Conservation (phyloP, 306 rosid genomes). For the Cucumis hystrix region DNA sequence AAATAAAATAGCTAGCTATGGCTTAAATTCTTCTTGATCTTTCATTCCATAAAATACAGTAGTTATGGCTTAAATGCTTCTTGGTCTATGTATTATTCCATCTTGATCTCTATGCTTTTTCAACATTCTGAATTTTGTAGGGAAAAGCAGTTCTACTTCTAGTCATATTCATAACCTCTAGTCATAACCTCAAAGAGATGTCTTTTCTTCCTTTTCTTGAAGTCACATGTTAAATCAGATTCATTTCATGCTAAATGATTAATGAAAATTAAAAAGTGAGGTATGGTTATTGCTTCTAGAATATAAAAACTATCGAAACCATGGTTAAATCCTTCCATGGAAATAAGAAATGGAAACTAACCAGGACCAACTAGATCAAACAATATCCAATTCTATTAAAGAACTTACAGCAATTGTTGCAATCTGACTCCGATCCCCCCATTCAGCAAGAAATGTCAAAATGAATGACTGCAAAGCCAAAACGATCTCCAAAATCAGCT, state of each 20-base stretch:
- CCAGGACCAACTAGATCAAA: background rate
- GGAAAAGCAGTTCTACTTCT: too few species aligned
- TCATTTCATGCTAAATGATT: background rate
- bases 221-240: background rate
- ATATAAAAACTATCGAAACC: background rate
- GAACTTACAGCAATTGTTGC: conserved; percentile 95
- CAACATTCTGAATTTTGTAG: background rate
- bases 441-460: conserved; percentile 93
- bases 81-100: too few species aligned
- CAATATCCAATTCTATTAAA: background rate
- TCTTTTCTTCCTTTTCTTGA: too few species aligned
- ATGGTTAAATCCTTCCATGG: background rate
- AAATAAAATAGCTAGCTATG: background rate
- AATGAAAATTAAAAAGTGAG: too few species aligned
- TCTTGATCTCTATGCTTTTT: background rate
- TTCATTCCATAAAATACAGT: too few species aligned
- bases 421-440: conserved; percentile 99
- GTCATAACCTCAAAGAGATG: too few species aligned
- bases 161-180: too few species aligned
- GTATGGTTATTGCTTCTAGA: background rate
- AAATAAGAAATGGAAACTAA: background rate
- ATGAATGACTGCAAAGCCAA: conserved; percentile 62
- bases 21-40: background rate
- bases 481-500: background rate
- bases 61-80: too few species aligned